Percentiles rank a stretch among this genome's conserved stretches.
These are phyloP conservation scores for Penicillium sumatraense DNA, from an alignment of 2,329 filamentous ascomycete species.

Conservation along the genomic window DNA sequence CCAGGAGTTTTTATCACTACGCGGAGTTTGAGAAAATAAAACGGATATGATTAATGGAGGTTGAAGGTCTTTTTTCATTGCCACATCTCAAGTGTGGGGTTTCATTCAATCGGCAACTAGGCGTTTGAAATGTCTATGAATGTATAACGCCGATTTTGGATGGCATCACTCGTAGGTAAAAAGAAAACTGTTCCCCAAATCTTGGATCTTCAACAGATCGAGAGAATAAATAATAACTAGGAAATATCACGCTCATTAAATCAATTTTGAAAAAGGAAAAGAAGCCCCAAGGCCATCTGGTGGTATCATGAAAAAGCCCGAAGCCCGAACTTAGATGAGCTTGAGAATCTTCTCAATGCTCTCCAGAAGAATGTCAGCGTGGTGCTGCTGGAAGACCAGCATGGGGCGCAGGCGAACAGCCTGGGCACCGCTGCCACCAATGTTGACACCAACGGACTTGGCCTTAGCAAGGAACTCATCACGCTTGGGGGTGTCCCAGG, in stretches of 20 bases:
- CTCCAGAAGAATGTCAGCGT: conserved; percentile 63
- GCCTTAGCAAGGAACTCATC: conserved; percentile 79
- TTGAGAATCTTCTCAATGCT: conserved; percentile 75
- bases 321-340: conserved; percentile 35
- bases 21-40: conserved; percentile 1
- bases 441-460: conserved; percentile 82
- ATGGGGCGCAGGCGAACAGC: conserved; percentile 85
- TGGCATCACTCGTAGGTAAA: conserved; percentile 21
- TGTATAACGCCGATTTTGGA: conserved; percentile 20
- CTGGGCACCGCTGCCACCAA: conserved; percentile 76
- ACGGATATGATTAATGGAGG: neutral
- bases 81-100: conserved; percentile 7
- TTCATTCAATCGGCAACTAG: conserved; percentile 15
- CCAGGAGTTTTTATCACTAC: conserved; percentile 13
- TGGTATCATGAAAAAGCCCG: conserved; percentile 10
- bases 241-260: conserved; percentile 25
- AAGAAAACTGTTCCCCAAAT: neutral
- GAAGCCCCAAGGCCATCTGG: conserved; percentile 11
- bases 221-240: conserved; percentile 11
- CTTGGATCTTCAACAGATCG: neutral
- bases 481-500: conserved; percentile 81
- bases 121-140: conserved; percentile 20
- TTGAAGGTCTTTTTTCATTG: neutral
- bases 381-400: conserved; percentile 89
- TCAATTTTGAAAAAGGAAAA: conserved; percentile 18